phyloP scores from a whole-genome alignment of 768 basidiomycete species.

The Tylopilus intermedius region DNA sequence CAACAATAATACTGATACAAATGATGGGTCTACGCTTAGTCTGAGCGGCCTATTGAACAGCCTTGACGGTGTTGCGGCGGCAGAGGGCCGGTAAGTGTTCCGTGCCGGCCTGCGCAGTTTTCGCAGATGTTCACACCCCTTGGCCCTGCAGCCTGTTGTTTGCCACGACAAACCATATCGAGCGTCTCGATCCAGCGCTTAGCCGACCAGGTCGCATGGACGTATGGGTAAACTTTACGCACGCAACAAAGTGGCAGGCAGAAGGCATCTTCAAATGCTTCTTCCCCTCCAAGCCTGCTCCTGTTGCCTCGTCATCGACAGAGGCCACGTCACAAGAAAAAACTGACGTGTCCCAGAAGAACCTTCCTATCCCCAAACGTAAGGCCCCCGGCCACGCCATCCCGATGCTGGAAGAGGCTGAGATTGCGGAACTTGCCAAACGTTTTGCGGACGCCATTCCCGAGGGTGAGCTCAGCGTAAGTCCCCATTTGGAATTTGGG shows the following conservation, averaged over 20 bases:
- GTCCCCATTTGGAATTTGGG: slow-evolving; percentile 23
- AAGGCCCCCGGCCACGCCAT: slow-evolving; percentile 54
- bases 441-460: slow-evolving; percentile 79
- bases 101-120: slow-evolving; percentile 6
- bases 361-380: slow-evolving; percentile 63
- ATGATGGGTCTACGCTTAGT: slow-evolving; percentile 78
- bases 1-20: slow-evolving; percentile 40
- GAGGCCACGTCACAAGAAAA: slow-evolving; percentile 13
- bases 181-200: slow-evolving; percentile 84
- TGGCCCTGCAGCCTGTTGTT: slow-evolving; percentile 60
- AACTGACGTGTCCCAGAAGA: slow-evolving; percentile 56
- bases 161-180: slow-evolving; percentile 92
- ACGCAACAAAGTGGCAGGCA: slow-evolving; percentile 89
- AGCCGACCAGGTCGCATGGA: slow-evolving; percentile 89
- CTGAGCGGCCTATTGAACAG: slow-evolving; percentile 83
- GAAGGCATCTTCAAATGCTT: slow-evolving; percentile 93
- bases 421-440: slow-evolving; percentile 74
- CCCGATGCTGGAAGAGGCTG: slow-evolving; percentile 68
- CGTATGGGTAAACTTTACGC: slow-evolving; percentile 87
- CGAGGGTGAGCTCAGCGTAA: slow-evolving; percentile 81
- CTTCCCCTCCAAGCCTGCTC: slow-evolving; percentile 61
- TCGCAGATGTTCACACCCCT: slow-evolving; percentile 17
- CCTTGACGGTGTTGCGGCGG: slow-evolving; percentile 80
- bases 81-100: slow-evolving; percentile 70
- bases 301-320: slow-evolving; percentile 5